Conservation (phyloP, 2,329 filamentous ascomycete species). For the Verticillium nonalfalfae region DNA sequence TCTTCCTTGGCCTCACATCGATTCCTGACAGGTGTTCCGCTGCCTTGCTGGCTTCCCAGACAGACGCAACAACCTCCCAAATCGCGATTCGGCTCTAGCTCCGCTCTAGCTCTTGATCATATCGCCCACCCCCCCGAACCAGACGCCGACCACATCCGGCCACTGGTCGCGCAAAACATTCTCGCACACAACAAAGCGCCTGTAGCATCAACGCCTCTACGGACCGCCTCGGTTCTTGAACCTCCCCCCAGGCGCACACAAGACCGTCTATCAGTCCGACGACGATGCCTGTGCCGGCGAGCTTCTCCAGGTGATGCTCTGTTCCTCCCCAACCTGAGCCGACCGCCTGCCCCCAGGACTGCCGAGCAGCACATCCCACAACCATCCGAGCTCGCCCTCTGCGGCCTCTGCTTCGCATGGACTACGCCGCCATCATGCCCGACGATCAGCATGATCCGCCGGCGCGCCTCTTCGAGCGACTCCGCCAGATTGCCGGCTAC, state of each 20-base stretch:
- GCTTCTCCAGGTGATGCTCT: conserved; percentile 4
- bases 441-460: conserved; percentile 58
- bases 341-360: conserved; percentile 15
- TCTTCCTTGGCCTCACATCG: not conserved
- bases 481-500: conserved; percentile 68
- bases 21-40: not conserved
- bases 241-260: not conserved
- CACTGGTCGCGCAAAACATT: not conserved
- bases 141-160: conserved; percentile 1
- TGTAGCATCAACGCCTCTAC: not conserved
- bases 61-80: not conserved
- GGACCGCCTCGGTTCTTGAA: not conserved
- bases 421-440: conserved; percentile 39
- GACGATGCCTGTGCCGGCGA: conserved; percentile 6
- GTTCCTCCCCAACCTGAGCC: not conserved
- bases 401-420: conserved; percentile 34
- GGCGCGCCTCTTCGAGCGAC: conserved; percentile 63
- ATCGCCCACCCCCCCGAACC: not conserved
- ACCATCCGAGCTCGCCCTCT: conserved; percentile 5
- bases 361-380: conserved; percentile 9
- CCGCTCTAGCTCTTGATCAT: not conserved
- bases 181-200: not conserved
- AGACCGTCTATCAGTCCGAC: not conserved
- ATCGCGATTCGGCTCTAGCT: not conserved
- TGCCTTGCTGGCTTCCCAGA: no score